These are phyloP conservation scores for Penicillium oxalicum DNA, from an alignment of 2,329 filamentous ascomycete genomes.

Conservation along the genomic window DNA sequence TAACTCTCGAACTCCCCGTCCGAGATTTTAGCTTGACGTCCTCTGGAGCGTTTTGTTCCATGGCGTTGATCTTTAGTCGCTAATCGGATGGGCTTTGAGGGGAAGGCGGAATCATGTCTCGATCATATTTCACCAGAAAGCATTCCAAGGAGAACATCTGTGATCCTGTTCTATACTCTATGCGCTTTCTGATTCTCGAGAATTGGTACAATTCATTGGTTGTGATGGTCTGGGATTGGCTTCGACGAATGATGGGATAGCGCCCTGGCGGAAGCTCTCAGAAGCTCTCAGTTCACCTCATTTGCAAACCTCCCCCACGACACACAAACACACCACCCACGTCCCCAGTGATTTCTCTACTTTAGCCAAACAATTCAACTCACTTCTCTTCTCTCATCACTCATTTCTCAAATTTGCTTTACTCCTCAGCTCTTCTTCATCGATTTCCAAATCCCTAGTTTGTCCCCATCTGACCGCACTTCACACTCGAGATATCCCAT, in stretches of 20 bases:
- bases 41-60: constrained; percentile 31
- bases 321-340: background rate
- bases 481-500: background rate
- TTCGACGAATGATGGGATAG: background rate
- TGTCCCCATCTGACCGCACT: background rate
- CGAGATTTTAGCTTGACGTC: constrained; percentile 22
- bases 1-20: constrained; percentile 25
- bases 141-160: constrained; percentile 4
- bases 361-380: background rate
- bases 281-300: background rate
- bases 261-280: background rate
- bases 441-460: background rate
- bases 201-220: constrained; percentile 18
- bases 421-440: background rate
- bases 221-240: background rate
- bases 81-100: constrained; percentile 19
- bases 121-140: constrained; percentile 17
- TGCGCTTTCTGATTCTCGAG: constrained; percentile 25
- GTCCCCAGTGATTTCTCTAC: background rate
- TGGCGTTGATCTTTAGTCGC: constrained; percentile 19
- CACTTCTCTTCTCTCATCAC: background rate
- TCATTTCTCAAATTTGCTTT: background rate
- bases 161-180: constrained; percentile 8
- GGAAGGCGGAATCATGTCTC: constrained; percentile 28
- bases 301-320: background rate